A percentile compares a stretch with the other conserved stretches of the same genome.
These are phyloP conservation scores for Athelia psychrophila DNA, from an alignment of 1,284 basidiomycete genomes.

Conservation along the genomic window DNA sequence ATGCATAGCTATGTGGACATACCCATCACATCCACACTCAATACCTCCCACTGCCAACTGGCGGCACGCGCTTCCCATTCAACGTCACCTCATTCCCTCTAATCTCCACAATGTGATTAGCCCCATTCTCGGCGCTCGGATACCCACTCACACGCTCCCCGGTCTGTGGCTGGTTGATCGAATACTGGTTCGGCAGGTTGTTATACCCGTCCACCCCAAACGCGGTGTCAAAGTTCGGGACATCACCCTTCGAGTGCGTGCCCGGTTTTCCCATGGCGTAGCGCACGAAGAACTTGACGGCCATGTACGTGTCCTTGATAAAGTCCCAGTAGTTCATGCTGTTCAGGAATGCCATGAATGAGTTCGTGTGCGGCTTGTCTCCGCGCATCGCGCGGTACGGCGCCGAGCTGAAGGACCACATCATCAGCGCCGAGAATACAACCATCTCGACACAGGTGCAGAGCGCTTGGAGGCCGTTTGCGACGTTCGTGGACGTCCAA, in stretches of 20 bases:
- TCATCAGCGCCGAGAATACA: conserved; percentile 73
- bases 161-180: too few relatives aligned
- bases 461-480: conserved; percentile 81
- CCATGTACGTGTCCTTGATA: conserved; percentile 55
- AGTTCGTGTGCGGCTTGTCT: conserved; percentile 39
- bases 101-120: too few relatives aligned
- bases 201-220: conserved; percentile 40
- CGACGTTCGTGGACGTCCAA: conserved; percentile 79
- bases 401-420: conserved; percentile 74
- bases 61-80: too few relatives aligned
- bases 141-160: too few relatives aligned
- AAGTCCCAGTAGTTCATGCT: conserved; percentile 81
- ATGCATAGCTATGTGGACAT: too few relatives aligned
- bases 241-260: conserved; percentile 32
- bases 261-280: conserved; percentile 43
- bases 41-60: too few relatives aligned
- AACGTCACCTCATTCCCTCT: too few relatives aligned
- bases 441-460: conserved; percentile 89
- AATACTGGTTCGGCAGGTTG: conserved; percentile 3
- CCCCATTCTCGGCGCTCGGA: too few relatives aligned
- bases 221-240: conserved; percentile 42
- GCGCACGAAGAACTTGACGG: conserved; percentile 60
- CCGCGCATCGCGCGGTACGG: conserved; percentile 53
- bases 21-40: too few relatives aligned
- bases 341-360: conserved; percentile 71